These are phyloP conservation scores for Aspergillus funiculosus DNA, from an alignment of 495 filamentous ascomycete genomes.

Conservation along the genomic window DNA sequence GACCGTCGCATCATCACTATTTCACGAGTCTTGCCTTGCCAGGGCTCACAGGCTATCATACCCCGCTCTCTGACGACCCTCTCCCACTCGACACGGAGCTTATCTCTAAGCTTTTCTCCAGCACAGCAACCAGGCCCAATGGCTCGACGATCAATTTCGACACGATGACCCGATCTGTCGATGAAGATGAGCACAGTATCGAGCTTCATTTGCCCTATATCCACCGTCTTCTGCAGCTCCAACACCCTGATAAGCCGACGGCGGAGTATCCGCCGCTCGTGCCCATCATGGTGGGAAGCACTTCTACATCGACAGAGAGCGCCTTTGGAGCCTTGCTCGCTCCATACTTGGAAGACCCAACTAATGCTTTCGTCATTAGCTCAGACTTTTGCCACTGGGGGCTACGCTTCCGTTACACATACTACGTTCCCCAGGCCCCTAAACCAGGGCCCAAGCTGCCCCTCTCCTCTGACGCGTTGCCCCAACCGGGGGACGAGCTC, in stretches of 20 bases:
- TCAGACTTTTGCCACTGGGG: constrained; percentile 99
- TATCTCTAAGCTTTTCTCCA: constrained; percentile 55
- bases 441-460: constrained; percentile 37
- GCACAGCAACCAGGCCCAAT: constrained; percentile 30
- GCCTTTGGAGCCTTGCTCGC: constrained; percentile 66
- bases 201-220: constrained; percentile 97
- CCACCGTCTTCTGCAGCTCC: constrained; percentile 63
- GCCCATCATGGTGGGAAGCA: constrained; percentile 85
- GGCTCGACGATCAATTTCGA: constrained; percentile 52
- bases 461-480: constrained; percentile 35
- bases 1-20: constrained; percentile 86
- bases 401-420: constrained; percentile 75
- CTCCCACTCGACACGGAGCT: constrained; percentile 65
- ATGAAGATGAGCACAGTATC: constrained; percentile 88
- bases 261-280: constrained; percentile 66
- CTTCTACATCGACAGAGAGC: constrained; percentile 58
- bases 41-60: constrained; percentile 67
- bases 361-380: constrained; percentile 77
- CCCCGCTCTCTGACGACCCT: constrained; percentile 74
- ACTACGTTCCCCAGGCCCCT: constrained; percentile 56
- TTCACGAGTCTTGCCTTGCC: constrained; percentile 74
- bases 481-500: constrained; percentile 34
- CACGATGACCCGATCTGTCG: constrained; percentile 62
- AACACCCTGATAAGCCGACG: constrained; percentile 32
- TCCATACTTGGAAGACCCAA: constrained; percentile 69